Evolutionary conservation across 495 filamentous ascomycete species (phyloP).

Genomic region (Neurospora discreta): DNA sequence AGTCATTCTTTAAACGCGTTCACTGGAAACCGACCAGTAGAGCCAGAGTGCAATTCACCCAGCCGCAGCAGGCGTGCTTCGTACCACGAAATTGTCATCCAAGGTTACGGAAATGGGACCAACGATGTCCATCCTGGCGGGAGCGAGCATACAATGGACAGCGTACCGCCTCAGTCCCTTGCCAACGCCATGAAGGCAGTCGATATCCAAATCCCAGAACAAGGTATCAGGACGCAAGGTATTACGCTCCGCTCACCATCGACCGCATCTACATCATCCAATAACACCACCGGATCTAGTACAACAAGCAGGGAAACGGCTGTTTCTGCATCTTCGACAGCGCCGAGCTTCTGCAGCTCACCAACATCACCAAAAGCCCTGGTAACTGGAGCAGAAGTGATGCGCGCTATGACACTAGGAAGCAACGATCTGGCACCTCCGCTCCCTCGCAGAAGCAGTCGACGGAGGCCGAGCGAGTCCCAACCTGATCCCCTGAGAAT

Average conservation of each 20-base stretch:
- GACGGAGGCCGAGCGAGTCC: slow-evolving; percentile 4
- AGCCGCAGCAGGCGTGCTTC: slow-evolving; percentile 8
- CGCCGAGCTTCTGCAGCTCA: slow-evolving; percentile 2
- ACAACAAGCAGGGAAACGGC: slow-evolving; percentile 4
- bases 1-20: slow-evolving; percentile 22
- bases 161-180: not conserved
- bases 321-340: slow-evolving; percentile 2
- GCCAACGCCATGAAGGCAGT: not conserved
- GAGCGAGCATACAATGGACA: not conserved
- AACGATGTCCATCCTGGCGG: slow-evolving; percentile 14
- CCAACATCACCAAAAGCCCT: not conserved
- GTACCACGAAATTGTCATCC: slow-evolving; percentile 30
- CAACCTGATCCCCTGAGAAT: slow-evolving; percentile 13
- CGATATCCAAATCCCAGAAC: not conserved
- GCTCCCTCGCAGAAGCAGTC: slow-evolving; percentile 10
- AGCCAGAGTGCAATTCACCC: slow-evolving; percentile 2
- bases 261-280: slow-evolving; percentile 14
- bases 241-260: slow-evolving; percentile 15
- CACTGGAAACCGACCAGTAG: slow-evolving; percentile 7
- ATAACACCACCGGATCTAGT: slow-evolving; percentile 15
- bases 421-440: slow-evolving; percentile 1
- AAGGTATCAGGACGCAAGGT: slow-evolving; percentile 4
- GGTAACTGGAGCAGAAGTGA: not conserved
- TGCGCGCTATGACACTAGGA: not conserved
- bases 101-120: slow-evolving; percentile 33